Conservation (phyloP, 75 land plant genomes). For the Picea sitchensis region DNA sequence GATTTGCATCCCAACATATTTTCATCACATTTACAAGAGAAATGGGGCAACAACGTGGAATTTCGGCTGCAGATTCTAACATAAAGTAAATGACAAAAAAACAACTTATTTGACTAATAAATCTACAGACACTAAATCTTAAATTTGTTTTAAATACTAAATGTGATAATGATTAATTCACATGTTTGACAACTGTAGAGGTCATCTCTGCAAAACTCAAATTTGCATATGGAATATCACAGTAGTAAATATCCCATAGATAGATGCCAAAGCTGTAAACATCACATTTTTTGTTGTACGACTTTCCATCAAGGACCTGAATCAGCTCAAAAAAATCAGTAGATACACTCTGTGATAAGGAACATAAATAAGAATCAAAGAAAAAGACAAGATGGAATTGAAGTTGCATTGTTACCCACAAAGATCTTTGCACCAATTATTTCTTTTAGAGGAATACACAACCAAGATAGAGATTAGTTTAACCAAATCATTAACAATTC, state of each 20-base stretch:
- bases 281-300: constrained; percentile 94
- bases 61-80: too few relatives aligned
- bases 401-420: too few relatives aligned
- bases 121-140: not conserved
- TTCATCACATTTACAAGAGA: constrained; percentile 81
- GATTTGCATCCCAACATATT: constrained; percentile 94
- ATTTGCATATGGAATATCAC: constrained; percentile 70
- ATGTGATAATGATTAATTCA: not conserved
- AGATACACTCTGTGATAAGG: not conserved
- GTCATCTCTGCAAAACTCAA: too few relatives aligned
- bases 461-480: too few relatives aligned
- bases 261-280: constrained; percentile 25
- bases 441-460: too few relatives aligned
- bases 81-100: not conserved
- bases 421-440: too few relatives aligned
- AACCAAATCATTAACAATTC: too few relatives aligned
- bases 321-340: constrained; percentile 35
- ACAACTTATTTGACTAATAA: not conserved
- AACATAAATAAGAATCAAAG: too few relatives aligned
- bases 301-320: constrained; percentile 89
- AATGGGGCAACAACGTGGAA: too few relatives aligned
- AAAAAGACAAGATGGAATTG: too few relatives aligned
- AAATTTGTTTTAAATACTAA: not conserved
- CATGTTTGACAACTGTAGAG: too few relatives aligned
- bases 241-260: constrained; percentile 97